Evolutionary conservation across 2,329 filamentous ascomycete genomes (phyloP).

Genomic region (Lithohypha guttulata): DNA sequence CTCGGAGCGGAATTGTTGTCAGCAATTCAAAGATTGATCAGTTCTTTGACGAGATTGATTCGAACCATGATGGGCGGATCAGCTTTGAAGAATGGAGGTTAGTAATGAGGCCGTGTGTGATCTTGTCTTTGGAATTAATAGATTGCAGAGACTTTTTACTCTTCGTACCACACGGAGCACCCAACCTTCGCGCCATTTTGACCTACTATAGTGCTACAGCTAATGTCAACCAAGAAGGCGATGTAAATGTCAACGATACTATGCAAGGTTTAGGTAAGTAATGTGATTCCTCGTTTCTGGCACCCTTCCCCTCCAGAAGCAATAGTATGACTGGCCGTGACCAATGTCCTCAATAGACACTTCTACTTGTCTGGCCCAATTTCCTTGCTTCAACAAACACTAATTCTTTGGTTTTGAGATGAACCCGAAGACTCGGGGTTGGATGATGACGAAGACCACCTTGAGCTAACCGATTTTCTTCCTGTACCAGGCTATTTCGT

Average conservation of each 20-base stretch:
- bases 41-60: constrained; percentile 85
- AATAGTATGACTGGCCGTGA: not conserved
- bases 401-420: constrained; percentile 10
- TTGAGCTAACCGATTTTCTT: constrained; percentile 55
- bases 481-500: constrained; percentile 95
- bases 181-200: constrained; percentile 68
- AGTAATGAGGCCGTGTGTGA: too few relatives aligned
- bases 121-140: too few relatives aligned
- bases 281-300: constrained; percentile 12
- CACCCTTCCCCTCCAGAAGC: not conserved
- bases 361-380: not conserved
- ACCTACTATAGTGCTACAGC: constrained; percentile 87
- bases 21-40: constrained; percentile 64
- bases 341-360: not conserved
- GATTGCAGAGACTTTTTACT: constrained; percentile 81
- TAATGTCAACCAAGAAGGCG: constrained; percentile 84
- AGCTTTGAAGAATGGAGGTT: constrained; percentile 96
- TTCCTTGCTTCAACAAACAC: constrained; percentile 8
- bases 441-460: constrained; percentile 36
- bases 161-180: constrained; percentile 63
- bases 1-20: constrained; percentile 65
- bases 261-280: constrained; percentile 89
- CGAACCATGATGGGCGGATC: constrained; percentile 76
- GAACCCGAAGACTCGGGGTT: constrained; percentile 1
- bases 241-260: constrained; percentile 84